Base-by-base conservation (phyloP, 441 rosid species). In the Euphorbia schlechtendalii region DNA sequence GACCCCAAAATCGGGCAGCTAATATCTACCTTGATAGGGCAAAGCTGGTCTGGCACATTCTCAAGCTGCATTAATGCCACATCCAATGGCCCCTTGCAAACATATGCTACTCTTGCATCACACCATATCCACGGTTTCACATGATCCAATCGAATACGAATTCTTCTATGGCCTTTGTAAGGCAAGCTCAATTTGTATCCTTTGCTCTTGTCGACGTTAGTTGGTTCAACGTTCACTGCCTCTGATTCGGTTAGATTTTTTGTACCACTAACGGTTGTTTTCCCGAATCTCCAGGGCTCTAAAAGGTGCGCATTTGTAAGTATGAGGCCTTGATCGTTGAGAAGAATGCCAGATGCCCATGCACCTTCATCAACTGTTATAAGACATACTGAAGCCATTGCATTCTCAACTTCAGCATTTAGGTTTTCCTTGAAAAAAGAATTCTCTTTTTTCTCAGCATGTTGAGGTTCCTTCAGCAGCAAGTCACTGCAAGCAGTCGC, bases 281-380 rank as follows among this genome's bases (percentile, higher is more conserved):
- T 89, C 21, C 98, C 96, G 80, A 85, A 89, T 70, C 96, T 88
- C 99, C 98, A 88, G 0, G 99, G 99, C 74, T 91, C 97, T 72
- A 91, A 78, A 64, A 95, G 76, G 83, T 91, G 99, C 68, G 99
- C 99, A 73, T 89, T 95, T 54, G 98, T 89, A 61, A 94, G 83
- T 76, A 89, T 73, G 62, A 92, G 84, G 61, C 99, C 98, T 71
- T 77, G 86, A 63, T 82, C 79, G 63, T 88, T 89, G 32, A 95
- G 91, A 79, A 95, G 53, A 73, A 92, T 75, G 58, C 99, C 98
- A 0, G 98, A 91, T 69, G 99, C 97, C 99, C 99, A 94, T 13
- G 84, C 84, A 69, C 92, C 83, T 61, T 84, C 89, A 15, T 86
- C 84, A 65, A 83, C 64, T 17, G 87, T 83, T 53, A 94, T 79